Evolutionary conservation across 805 yeast genomes (phyloP).

Genomic region (Kluyveromyces starmeri): DNA sequence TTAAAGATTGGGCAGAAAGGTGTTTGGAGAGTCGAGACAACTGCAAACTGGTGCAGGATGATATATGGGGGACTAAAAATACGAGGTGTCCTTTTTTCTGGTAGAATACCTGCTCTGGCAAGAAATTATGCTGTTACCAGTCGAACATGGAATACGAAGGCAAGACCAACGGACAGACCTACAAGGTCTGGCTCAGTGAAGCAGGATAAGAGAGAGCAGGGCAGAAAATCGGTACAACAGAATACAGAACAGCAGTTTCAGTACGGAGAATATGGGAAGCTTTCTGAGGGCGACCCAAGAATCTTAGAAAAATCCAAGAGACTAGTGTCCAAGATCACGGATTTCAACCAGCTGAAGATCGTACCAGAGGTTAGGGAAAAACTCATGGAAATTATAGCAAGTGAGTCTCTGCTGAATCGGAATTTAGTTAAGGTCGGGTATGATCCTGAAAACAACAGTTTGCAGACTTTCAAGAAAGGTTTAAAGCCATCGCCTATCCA

Average conservation of each 20-base stretch:
- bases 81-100: too few species aligned
- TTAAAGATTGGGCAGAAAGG: too few species aligned
- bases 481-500: slow-evolving; percentile 73
- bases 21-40: too few species aligned
- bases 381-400: slow-evolving; percentile 44
- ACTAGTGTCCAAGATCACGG: slow-evolving; percentile 42
- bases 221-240: too few species aligned
- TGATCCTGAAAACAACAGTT: slow-evolving; percentile 6
- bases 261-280: slow-evolving; percentile 43
- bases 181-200: too few species aligned
- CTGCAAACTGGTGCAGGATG: too few species aligned
- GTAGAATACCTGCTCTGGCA: too few species aligned
- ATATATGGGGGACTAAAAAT: too few species aligned
- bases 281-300: slow-evolving; percentile 33
- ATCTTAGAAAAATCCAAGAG: slow-evolving; percentile 31
- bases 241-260: slow-evolving; percentile 14
- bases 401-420: slow-evolving; percentile 33
- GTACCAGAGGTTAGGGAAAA: slow-evolving; percentile 58
- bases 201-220: not conserved
- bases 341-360: slow-evolving; percentile 60
- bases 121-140: too few species aligned
- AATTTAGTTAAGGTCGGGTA: not conserved
- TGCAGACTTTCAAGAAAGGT: slow-evolving; percentile 6
- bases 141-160: too few species aligned
- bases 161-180: too few species aligned